Evolutionary conservation across 352 stramenopile species (phyloP).

Genomic region (Globisporangium viniferum): DNA sequence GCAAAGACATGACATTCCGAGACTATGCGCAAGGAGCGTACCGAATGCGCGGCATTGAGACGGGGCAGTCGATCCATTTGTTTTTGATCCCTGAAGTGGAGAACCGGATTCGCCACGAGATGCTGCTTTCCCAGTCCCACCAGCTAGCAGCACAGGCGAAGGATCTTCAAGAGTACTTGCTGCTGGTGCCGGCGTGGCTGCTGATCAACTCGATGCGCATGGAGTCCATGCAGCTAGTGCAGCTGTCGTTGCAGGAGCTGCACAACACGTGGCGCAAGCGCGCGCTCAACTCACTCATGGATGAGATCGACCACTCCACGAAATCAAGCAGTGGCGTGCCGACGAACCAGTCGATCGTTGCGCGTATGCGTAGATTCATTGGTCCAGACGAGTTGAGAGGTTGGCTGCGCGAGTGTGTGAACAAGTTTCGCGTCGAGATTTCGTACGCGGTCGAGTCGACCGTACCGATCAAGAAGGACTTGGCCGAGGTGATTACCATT

Average conservation of each 20-base stretch:
- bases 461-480: constrained; percentile 66
- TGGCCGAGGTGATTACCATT: constrained; percentile 61
- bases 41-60: constrained; percentile 90
- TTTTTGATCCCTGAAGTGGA: constrained; percentile 93
- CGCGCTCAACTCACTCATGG: constrained; percentile 88
- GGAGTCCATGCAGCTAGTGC: constrained; percentile 99
- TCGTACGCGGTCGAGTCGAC: constrained; percentile 67
- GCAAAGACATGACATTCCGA: constrained; percentile 97
- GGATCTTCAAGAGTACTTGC: constrained; percentile 53
- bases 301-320: constrained; percentile 45
- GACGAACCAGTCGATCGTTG: constrained; percentile 31
- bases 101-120: constrained; percentile 82
- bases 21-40: constrained; percentile 92
- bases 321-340: constrained; percentile 4
- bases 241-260: constrained; percentile 96
- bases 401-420: constrained; percentile 71
- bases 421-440: constrained; percentile 75
- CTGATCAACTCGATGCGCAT: constrained; percentile 99
- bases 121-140: constrained; percentile 44
- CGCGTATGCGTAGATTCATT: constrained; percentile 68
- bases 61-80: constrained; percentile 90
- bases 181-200: constrained; percentile 93
- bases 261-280: constrained; percentile 98
- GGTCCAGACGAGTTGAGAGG: constrained; percentile 26
- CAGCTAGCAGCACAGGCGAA: constrained; percentile 17